These are phyloP conservation scores for Tubosaeta sp. DNA, from an alignment of 768 basidiomycete genomes.

Conservation along the genomic window DNA sequence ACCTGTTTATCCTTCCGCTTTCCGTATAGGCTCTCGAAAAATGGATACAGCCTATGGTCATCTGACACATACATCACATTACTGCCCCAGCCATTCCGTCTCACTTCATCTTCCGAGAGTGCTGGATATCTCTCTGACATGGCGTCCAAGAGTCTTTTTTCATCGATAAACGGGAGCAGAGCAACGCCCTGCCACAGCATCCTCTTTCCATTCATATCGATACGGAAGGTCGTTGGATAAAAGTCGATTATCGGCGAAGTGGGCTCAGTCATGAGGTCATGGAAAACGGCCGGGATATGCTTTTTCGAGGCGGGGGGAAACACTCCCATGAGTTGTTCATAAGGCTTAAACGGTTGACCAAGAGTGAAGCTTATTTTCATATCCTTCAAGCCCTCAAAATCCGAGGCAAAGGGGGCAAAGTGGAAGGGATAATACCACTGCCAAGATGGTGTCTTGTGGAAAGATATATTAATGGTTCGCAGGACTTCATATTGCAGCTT, in stretches of 20 bases:
- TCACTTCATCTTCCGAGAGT: constrained; percentile 76
- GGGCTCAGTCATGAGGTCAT: constrained; percentile 78
- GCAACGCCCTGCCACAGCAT: constrained; percentile 99
- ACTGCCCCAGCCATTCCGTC: constrained; percentile 81
- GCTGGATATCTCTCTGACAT: constrained; percentile 64
- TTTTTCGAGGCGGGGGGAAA: constrained; percentile 86
- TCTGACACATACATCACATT: constrained; percentile 80
- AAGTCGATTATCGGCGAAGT: constrained; percentile 95
- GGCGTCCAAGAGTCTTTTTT: constrained; percentile 74
- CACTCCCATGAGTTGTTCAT: constrained; percentile 97
- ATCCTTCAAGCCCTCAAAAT: constrained; percentile 75
- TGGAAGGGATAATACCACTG: constrained; percentile 99
- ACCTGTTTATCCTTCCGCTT: constrained; percentile 80
- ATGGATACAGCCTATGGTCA: constrained; percentile 81
- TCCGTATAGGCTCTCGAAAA: constrained; percentile 84
- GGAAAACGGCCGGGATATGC: constrained; percentile 86
- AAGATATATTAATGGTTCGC: constrained; percentile 17
- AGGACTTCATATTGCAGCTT: constrained; percentile 22
- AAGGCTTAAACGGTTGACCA: constrained; percentile 92
- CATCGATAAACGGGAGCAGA: constrained; percentile 92
- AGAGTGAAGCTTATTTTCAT: constrained; percentile 77
- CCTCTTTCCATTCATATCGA: constrained; percentile 99
- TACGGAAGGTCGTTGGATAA: constrained; percentile 86
- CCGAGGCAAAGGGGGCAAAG: constrained; percentile 96
- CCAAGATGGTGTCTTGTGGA: constrained; percentile 81